phyloP scores from a whole-genome alignment of 805 yeast species.

The Wickerhamomyces strasburgensis region DNA sequence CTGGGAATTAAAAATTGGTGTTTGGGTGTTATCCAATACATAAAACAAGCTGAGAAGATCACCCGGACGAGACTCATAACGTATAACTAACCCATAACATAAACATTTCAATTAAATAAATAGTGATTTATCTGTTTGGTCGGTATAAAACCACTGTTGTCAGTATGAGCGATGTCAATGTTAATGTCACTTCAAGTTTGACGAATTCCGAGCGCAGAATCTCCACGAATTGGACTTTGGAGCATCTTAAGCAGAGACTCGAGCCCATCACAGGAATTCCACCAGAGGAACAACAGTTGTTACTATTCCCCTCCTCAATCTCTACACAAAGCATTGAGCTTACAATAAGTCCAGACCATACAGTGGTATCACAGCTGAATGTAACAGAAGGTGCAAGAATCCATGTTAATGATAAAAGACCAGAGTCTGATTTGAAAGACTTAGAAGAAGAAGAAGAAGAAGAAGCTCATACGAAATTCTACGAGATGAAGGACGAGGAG shows the following conservation, averaged over 20 bases:
- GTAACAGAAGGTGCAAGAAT: slow-evolving; percentile 42
- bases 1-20: not conserved
- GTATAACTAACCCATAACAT: no score
- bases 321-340: slow-evolving; percentile 27
- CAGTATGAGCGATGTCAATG: slow-evolving; percentile 38
- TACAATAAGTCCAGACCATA: slow-evolving; percentile 9
- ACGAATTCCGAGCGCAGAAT: slow-evolving; percentile 68
- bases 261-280: slow-evolving; percentile 75
- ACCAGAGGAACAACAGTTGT: slow-evolving; percentile 48
- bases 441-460: slow-evolving; percentile 30
- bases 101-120: no score
- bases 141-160: no score
- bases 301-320: slow-evolving; percentile 35
- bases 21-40: not conserved
- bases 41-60: no score
- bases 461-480: slow-evolving; percentile 32
- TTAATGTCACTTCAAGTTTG: slow-evolving; percentile 57
- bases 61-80: no score
- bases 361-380: slow-evolving; percentile 5
- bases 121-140: no score
- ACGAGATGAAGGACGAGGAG: slow-evolving; percentile 49
- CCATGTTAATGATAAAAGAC: slow-evolving; percentile 54
- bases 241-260: slow-evolving; percentile 45
- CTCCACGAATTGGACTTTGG: slow-evolving; percentile 56
- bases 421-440: slow-evolving; percentile 44